Conservation (phyloP, 352 stramenopile genomes). For the Hyphochytrium catenoides region DNA sequence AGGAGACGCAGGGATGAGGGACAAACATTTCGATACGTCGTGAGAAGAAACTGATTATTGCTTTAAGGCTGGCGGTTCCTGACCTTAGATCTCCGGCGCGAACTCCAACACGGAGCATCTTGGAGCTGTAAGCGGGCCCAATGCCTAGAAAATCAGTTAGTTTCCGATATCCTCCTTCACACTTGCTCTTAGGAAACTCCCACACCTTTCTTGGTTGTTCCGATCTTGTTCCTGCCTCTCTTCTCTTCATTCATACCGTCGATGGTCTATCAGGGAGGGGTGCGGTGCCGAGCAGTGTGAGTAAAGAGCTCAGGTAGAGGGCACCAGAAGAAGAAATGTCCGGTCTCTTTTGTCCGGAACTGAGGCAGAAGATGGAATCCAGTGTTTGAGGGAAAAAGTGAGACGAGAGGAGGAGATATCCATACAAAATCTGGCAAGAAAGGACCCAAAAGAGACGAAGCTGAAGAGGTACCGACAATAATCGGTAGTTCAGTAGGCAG, state of each 20-base stretch:
- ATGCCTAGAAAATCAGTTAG: too few relatives aligned
- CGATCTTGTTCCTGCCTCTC: conserved; percentile 87
- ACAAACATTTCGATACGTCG: too few relatives aligned
- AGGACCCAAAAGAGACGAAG: too few relatives aligned
- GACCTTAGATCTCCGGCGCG: conserved; percentile 85
- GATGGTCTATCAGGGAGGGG: too few relatives aligned
- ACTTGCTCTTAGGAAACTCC: not conserved
- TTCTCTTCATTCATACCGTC: conserved; percentile 55
- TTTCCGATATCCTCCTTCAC: not conserved
- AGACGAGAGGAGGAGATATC: too few relatives aligned
- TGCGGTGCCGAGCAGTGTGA: not conserved
- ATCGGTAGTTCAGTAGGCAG: too few relatives aligned
- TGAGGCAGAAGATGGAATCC: too few relatives aligned
- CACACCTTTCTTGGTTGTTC: conserved; percentile 88
- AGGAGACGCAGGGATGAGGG: too few relatives aligned
- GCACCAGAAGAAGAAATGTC: conserved; percentile 1
- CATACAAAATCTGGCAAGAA: too few relatives aligned
- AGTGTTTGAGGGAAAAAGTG: too few relatives aligned
- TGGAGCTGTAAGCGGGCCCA: conserved; percentile 91
- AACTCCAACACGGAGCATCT: conserved; percentile 93
- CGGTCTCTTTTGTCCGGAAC: too few relatives aligned
- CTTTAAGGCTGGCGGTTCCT: conserved; percentile 47
- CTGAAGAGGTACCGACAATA: too few relatives aligned
- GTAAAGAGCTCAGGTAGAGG: not conserved
- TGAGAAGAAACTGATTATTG: conserved; percentile 11